phyloP scores from a whole-genome alignment of 1,284 basidiomycete species.

The Tilletia walkeri region DNA sequence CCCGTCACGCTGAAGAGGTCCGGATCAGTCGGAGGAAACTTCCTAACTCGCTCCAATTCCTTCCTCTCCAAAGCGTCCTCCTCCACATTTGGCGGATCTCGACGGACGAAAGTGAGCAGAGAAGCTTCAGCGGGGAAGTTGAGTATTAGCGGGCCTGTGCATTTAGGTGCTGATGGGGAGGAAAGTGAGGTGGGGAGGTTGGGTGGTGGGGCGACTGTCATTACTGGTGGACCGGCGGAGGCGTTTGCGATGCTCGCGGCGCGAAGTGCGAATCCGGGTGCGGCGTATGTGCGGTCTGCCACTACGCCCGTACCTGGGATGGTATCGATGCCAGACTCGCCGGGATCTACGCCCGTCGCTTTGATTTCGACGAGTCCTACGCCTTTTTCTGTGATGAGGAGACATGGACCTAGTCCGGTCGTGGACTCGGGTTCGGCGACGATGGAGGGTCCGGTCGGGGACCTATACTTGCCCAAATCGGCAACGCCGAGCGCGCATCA shows the following conservation, averaged over 20 bases:
- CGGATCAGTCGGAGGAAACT: not conserved
- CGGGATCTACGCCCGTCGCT: too few relatives aligned
- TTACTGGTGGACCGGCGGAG: not conserved
- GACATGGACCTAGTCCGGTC: not conserved
- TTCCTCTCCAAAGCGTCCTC: not conserved
- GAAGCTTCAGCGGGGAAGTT: not conserved
- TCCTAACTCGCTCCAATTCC: not conserved
- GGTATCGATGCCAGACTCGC: too few relatives aligned
- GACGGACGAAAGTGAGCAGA: not conserved
- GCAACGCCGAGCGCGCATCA: not conserved
- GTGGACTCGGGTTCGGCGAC: too few relatives aligned
- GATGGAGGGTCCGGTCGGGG: too few relatives aligned
- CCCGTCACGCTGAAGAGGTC: not conserved
- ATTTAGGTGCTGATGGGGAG: not conserved
- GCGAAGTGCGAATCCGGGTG: not conserved
- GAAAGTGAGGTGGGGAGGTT: not conserved
- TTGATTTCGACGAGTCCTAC: not conserved
- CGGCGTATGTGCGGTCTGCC: not conserved
- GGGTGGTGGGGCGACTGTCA: not conserved
- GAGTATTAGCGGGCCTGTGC: not conserved
- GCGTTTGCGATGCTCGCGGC: conserved; percentile 3
- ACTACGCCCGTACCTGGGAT: not conserved
- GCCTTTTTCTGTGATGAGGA: not conserved
- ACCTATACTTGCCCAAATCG: not conserved
- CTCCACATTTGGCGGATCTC: not conserved